Percentiles rank a stretch among this genome's conserved stretches.
These are phyloP conservation scores for Caryopteris hybrid DNA, from an alignment of 305 asterid genomes.

Conservation along the genomic window DNA sequence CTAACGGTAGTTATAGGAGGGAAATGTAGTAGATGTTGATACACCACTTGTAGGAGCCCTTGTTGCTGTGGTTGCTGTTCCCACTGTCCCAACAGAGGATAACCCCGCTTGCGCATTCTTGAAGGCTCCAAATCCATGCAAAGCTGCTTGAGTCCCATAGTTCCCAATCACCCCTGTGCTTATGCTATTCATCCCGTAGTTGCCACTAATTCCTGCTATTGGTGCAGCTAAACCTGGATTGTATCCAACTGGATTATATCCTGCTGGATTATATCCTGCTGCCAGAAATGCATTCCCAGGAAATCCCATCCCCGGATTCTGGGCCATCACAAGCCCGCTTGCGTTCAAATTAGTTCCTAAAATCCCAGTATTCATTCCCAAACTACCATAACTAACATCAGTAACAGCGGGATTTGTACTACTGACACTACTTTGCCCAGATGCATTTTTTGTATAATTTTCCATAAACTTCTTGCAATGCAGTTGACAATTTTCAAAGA, in stretches of 20 bases:
- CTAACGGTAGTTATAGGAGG: constrained; percentile 46
- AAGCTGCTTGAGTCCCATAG: constrained; percentile 56
- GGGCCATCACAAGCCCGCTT: constrained; percentile 40
- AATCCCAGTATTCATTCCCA: constrained; percentile 32
- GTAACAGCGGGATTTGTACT: constrained; percentile 11
- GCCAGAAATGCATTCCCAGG: constrained; percentile 43
- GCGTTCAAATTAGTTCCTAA: constrained; percentile 31
- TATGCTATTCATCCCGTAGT: constrained; percentile 44
- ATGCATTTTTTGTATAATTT: constrained; percentile 25
- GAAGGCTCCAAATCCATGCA: constrained; percentile 48
- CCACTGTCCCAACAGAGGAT: constrained; percentile 32
- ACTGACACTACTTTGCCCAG: constrained; percentile 11
- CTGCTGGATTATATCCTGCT: constrained; percentile 39
- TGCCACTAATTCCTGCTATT: constrained; percentile 34
- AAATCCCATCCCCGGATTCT: constrained; percentile 44
- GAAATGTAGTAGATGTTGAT: constrained; percentile 19
- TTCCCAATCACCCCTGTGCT: constrained; percentile 39
- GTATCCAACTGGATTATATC: constrained; percentile 31
- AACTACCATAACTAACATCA: constrained; percentile 26
- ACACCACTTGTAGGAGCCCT: constrained; percentile 37
- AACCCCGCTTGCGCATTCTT: constrained; percentile 43
- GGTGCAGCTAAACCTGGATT: constrained; percentile 33
- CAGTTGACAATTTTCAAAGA: constrained; percentile 60
- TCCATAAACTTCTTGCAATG: constrained; percentile 66
- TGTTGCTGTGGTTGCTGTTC: constrained; percentile 26